phyloP scores from a whole-genome alignment of 2,329 filamentous ascomycete species.

The Teratosphaeriaceae sp. region DNA sequence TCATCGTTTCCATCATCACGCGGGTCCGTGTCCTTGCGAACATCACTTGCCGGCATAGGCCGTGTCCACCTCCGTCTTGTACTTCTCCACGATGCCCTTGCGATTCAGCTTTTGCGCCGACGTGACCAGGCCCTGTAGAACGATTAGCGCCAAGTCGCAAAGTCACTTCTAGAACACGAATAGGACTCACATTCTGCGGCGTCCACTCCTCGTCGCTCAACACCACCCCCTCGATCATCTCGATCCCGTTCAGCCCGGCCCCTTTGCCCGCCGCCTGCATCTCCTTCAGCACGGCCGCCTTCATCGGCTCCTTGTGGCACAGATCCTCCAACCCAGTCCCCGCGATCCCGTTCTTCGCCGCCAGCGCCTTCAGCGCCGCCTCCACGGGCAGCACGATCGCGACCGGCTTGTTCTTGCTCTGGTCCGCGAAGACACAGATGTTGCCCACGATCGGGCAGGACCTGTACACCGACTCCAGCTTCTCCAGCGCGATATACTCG shows the following conservation, averaged over 20 bases:
- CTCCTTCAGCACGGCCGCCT: conserved; percentile 60
- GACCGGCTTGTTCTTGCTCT: conserved; percentile 68
- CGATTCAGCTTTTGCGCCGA: conserved; percentile 49
- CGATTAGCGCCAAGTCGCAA: conserved; percentile 12
- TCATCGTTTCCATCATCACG: too few relatives aligned
- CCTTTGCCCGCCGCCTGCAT: conserved; percentile 58
- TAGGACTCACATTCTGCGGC: conserved; percentile 64
- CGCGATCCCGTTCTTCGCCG: conserved; percentile 52
- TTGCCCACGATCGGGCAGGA: conserved; percentile 72
- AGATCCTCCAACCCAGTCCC: conserved; percentile 61
- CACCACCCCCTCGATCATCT: conserved; percentile 70
- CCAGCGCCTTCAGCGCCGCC: conserved; percentile 50
- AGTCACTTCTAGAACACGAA: neutral
- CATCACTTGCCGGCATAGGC: conserved; percentile 34
- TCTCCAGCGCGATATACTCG: conserved; percentile 96
- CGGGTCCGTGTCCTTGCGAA: too few relatives aligned
- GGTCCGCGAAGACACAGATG: conserved; percentile 78
- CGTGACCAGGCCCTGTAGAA: conserved; percentile 40
- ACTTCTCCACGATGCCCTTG: conserved; percentile 43
- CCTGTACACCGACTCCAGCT: conserved; percentile 85
- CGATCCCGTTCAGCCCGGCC: conserved; percentile 62
- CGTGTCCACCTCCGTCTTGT: conserved; percentile 44
- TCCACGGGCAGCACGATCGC: conserved; percentile 67
- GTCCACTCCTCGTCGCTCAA: conserved; percentile 85
- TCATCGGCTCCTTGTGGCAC: conserved; percentile 60